A percentile compares a stretch with the other conserved stretches of the same genome.
Conservation (phyloP, 73 alveolate genomes). For the Tetrahymena elliotti region DNA sequence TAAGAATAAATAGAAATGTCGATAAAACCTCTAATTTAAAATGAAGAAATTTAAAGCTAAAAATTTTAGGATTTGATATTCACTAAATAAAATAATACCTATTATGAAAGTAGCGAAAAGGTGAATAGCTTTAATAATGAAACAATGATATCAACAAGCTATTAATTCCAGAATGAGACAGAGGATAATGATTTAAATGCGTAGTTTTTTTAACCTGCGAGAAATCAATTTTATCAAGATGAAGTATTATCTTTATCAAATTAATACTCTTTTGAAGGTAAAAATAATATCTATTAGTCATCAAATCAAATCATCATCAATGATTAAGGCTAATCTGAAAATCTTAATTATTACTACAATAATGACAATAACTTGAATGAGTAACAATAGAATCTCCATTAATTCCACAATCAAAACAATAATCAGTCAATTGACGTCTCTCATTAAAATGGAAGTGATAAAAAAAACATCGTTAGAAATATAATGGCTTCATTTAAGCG, state of each 20-base stretch:
- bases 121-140: background rate
- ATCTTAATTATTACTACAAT: background rate
- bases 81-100: too few species aligned
- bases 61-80: background rate
- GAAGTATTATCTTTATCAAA: background rate
- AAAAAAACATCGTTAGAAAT: background rate
- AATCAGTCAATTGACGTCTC: background rate
- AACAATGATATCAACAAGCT: background rate
- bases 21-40: background rate
- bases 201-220: background rate
- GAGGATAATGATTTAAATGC: background rate
- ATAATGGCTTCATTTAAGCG: background rate
- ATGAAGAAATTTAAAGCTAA: background rate
- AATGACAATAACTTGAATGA: background rate
- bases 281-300: background rate
- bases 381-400: background rate
- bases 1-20: background rate
- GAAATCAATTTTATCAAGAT: background rate
- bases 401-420: background rate
- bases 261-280: background rate
- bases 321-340: background rate
- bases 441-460: background rate
- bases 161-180: background rate
- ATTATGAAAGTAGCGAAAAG: background rate
- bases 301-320: background rate